Evolutionary conservation across 2,329 filamentous ascomycete species (phyloP), one percentile per base, ranked within the genome.

Genomic region (Alternaria alternata): DNA sequence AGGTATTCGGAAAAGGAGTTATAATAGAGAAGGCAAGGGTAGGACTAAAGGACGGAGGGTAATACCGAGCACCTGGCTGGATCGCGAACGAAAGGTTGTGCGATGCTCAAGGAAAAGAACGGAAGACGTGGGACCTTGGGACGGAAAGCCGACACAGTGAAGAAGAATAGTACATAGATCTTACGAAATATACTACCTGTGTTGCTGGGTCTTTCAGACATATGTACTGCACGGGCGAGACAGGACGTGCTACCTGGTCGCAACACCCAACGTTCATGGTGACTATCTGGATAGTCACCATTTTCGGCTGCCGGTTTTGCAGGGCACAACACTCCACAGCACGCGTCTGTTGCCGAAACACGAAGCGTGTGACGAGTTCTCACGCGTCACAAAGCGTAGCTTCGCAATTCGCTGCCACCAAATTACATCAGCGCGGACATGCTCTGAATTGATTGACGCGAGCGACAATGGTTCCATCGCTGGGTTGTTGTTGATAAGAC

Each of bases 381-480:
- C 46, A n/a, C 46, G 3, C 32, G 46, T 49, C 46, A 49, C 46
- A 12, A 49, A n/a, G 46, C 18, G 46, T 38, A 49, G 46, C 46
- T 14, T 36, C 32, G 32, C 5, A 1, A 38, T 49, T 3, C 34
- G 46, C 3, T 38, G 22, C 46, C 14, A 18, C 1, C 3, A 5
- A 18, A 20, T 48, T 11, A 36, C 3, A 5, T 49, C 16, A 49
- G 20, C 3, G 7, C 4, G 38, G n/a, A 12, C 16, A 14, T 20
- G 12, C 11, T 38, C 20, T 36, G 14, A 24, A 4, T 2, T 2
- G 5, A 34, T 22, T 24, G 20, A 36, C 5, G 30, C 16, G 46
- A n/a, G 12, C 12, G 20, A 16, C 20, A 20, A 18, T 20, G 39
- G 14, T 4, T 7, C 14, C 20, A 24, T 16, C 5, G 2, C 22